Evolutionary conservation across 2,329 filamentous ascomycete genomes (phyloP), one percentile per base, ranked within the genome.

Genomic region (Hymenoscyphus infarciens): DNA sequence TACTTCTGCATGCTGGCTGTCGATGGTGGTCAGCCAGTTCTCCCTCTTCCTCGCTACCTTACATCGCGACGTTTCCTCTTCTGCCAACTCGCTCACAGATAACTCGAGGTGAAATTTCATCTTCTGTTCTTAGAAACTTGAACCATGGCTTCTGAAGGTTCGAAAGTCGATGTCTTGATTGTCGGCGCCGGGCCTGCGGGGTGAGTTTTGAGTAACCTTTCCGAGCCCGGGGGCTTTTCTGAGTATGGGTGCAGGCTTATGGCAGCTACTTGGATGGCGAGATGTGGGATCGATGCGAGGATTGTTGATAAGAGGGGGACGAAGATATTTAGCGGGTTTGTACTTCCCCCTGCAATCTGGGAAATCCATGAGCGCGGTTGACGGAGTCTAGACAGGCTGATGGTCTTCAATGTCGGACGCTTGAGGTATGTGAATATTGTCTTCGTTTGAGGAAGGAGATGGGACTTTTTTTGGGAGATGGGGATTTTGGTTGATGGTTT

Each of bases 321-420:
- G 0, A 77, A 76, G 54, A 70, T 72, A 27, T 70, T 63, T 25
- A 69, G 27, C 31, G 69, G 69, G 66, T 64, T 61, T 19, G 61
- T 56, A 19, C 8, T 0, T 29, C n/a, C 15, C 15, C 29, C 29
- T 5, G 4, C 7, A n/a, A 6, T 27, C 2, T 27, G 25, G 25
- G 25, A 27, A 27, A 27, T 27, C 11, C 16, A 11, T 4, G 39
- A 42, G 15, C 15, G 16, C 39, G 7, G 3, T 33, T 42, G 38
- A 11, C n/a, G 16, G 10, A 1, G 10, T 38, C 22, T 45, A 86
- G 86, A 7, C 85, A 88, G 73, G 87, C 87, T 13, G 87, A 89
- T 67, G 84, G 84, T 1, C 81, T 86, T 29, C 83, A 86, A 73
- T 82, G 80, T 60, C 81, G 84, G 2, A 85, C 83, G 0, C 81